Conservation (phyloP, 2,329 filamentous ascomycete genomes). For the Cladophialophora bantiana region DNA sequence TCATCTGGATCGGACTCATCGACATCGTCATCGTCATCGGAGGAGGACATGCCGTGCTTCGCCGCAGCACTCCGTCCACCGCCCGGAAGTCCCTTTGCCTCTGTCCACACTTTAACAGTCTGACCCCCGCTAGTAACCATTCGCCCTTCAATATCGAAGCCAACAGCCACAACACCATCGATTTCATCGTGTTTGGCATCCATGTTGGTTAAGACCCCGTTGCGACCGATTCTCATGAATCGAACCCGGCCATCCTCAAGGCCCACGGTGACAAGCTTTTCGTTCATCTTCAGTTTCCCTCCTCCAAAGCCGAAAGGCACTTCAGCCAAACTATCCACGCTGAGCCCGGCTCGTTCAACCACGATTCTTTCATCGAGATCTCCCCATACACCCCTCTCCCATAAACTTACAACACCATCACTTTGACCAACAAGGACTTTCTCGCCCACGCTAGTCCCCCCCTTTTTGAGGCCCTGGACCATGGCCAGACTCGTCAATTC, state of each 20-base stretch:
- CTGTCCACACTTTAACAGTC: constrained; percentile 87
- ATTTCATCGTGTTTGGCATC: constrained; percentile 79
- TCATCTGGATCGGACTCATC: constrained; percentile 53
- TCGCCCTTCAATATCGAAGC: constrained; percentile 82
- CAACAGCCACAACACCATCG: constrained; percentile 81
- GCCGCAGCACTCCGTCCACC: constrained; percentile 42
- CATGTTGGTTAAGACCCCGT: constrained; percentile 71
- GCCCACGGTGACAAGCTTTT: constrained; percentile 70
- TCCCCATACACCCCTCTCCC: constrained; percentile 94
- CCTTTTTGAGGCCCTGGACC: constrained; percentile 75
- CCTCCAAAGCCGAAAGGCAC: constrained; percentile 74
- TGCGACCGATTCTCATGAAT: constrained; percentile 75
- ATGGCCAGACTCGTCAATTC: constrained; percentile 84
- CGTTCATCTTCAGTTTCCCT: constrained; percentile 67
- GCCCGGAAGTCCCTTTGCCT: constrained; percentile 64
- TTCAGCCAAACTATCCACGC: constrained; percentile 77
- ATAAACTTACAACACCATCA: constrained; percentile 84
- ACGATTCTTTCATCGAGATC: constrained; percentile 90
- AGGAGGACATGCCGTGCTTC: constrained; percentile 47
- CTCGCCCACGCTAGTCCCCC: constrained; percentile 71
- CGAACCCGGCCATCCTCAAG: constrained; percentile 80
- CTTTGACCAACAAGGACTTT: constrained; percentile 79
- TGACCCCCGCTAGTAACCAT: constrained; percentile 89
- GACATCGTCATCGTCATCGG: constrained; percentile 56
- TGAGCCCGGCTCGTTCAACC: constrained; percentile 76